Percentiles rank a stretch among this genome's conserved stretches.
These are phyloP conservation scores for Pyrenophora graminea DNA, from an alignment of 2,329 filamentous ascomycete genomes.

Conservation along the genomic window DNA sequence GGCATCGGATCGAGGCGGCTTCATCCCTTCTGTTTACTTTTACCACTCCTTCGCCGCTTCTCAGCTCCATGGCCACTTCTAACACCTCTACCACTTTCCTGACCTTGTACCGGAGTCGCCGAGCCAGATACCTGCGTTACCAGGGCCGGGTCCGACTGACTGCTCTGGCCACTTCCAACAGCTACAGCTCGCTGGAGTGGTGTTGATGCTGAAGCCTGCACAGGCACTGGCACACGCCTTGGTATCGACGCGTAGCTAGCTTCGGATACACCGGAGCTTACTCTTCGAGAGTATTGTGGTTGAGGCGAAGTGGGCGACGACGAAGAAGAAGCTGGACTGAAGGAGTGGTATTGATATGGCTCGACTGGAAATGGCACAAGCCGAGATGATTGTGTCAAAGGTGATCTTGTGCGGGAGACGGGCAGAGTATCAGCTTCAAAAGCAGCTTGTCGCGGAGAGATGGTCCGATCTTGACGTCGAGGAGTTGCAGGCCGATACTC, in stretches of 20 bases:
- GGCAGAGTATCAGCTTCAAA: slow-evolving; percentile 18
- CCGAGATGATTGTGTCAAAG: slow-evolving; percentile 28
- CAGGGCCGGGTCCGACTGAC: slow-evolving; percentile 30
- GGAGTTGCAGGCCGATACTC: slow-evolving; percentile 28
- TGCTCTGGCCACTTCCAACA: slow-evolving; percentile 20
- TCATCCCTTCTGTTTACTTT: slow-evolving; percentile 27
- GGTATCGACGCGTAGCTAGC: slow-evolving; percentile 36
- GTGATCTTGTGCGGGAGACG: slow-evolving; percentile 23
- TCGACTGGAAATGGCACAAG: slow-evolving; percentile 39
- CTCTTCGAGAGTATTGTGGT: slow-evolving; percentile 35
- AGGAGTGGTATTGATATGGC: slow-evolving; percentile 40
- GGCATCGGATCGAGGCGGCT: not conserved
- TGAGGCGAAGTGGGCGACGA: slow-evolving; percentile 32
- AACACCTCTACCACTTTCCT: slow-evolving; percentile 21
- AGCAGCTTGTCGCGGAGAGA: slow-evolving; percentile 24
- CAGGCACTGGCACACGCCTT: slow-evolving; percentile 44
- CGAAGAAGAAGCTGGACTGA: slow-evolving; percentile 32
- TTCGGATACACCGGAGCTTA: slow-evolving; percentile 29
- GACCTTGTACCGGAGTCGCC: slow-evolving; percentile 13
- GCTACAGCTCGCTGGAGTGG: slow-evolving; percentile 19
- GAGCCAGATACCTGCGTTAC: slow-evolving; percentile 14
- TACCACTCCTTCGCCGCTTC: slow-evolving; percentile 30
- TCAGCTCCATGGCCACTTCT: slow-evolving; percentile 31
- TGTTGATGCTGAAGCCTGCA: slow-evolving; percentile 19
- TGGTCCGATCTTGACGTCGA: slow-evolving; percentile 21